Conservation (phyloP, 2,329 filamentous ascomycete genomes). For the Penicillium sp. region DNA sequence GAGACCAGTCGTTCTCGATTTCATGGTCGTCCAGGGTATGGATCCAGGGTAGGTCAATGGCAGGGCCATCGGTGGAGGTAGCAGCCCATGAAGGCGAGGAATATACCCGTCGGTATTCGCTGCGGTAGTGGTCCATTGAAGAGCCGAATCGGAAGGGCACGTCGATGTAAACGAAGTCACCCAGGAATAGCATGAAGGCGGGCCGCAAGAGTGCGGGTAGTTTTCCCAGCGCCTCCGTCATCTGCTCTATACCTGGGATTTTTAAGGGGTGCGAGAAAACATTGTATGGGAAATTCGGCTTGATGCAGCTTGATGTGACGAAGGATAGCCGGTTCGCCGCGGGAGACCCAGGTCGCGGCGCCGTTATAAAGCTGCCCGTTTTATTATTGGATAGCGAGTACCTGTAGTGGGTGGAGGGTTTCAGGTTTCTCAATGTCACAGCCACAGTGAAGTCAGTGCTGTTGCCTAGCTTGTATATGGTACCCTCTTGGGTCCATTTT, state of each 20-base stretch:
- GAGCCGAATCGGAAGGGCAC: conserved; percentile 79
- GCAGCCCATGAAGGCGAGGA: conserved; percentile 82
- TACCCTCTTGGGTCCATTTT: conserved; percentile 67
- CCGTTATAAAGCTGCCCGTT: conserved; percentile 76
- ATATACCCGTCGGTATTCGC: conserved; percentile 95
- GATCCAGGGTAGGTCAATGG: conserved; percentile 77
- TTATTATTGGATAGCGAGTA: conserved; percentile 88
- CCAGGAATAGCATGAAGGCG: conserved; percentile 62
- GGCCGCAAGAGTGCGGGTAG: conserved; percentile 58
- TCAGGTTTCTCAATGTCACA: conserved; percentile 66
- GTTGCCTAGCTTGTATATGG: conserved; percentile 66
- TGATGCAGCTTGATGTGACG: conserved; percentile 88
- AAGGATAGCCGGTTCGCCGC: conserved; percentile 79
- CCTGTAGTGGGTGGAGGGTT: conserved; percentile 73
- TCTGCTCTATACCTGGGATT: conserved; percentile 75
- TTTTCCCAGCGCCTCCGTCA: conserved; percentile 71
- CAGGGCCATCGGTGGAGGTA: conserved; percentile 64
- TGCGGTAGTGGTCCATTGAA: conserved; percentile 73
- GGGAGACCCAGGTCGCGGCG: conserved; percentile 67
- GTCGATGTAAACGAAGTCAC: conserved; percentile 61
- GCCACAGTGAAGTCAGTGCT: conserved; percentile 80
- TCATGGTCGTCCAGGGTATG: conserved; percentile 97
- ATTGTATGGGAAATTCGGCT: conserved; percentile 86
- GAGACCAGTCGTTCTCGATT: conserved; percentile 87
- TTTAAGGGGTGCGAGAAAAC: conserved; percentile 79